Percentiles rank a stretch among this genome's conserved stretches.
phyloP scores from a whole-genome alignment of 768 basidiomycete genomes.

The Auricularia cornea region DNA sequence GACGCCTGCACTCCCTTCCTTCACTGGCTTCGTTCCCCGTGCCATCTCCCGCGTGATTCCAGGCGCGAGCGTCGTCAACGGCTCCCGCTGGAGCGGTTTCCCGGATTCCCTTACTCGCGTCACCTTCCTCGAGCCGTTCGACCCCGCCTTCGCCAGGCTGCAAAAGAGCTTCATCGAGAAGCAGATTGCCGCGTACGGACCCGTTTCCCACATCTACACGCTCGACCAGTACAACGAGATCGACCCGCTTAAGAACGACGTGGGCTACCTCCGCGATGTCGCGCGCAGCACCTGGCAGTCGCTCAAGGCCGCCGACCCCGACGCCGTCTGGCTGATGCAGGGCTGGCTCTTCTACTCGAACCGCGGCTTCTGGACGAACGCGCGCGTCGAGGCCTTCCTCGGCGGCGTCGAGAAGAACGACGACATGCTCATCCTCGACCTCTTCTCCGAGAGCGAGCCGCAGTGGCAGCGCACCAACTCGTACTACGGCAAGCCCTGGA shows the following conservation, averaged over 20 bases:
- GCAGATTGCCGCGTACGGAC: constrained; percentile 29
- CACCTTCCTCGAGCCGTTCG: constrained; percentile 34
- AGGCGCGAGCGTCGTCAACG: constrained; percentile 27
- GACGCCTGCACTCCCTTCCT: constrained; percentile 34
- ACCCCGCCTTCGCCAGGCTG: constrained; percentile 28
- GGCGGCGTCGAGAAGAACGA: constrained; percentile 29
- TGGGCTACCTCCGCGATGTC: constrained; percentile 26
- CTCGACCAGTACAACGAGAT: constrained; percentile 40
- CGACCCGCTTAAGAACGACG: constrained; percentile 26
- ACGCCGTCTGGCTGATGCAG: constrained; percentile 36
- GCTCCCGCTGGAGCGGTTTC: constrained; percentile 30
- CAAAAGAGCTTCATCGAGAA: constrained; percentile 33
- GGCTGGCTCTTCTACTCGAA: constrained; percentile 34
- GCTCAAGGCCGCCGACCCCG: constrained; percentile 30
- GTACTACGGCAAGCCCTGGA: constrained; percentile 34
- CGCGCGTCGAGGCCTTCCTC: constrained; percentile 32
- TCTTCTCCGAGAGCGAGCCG: constrained; percentile 32
- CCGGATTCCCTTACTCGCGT: constrained; percentile 25
- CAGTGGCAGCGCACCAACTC: constrained; percentile 33
- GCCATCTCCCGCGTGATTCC: constrained; percentile 24
- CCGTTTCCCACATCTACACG: constrained; percentile 34
- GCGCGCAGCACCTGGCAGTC: constrained; percentile 28
- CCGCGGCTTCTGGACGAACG: constrained; percentile 31
- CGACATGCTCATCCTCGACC: constrained; percentile 34
- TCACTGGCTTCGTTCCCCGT: constrained; percentile 34